A percentile compares a stretch with the other conserved stretches of the same genome.
These are phyloP conservation scores for Acer negundo DNA, from an alignment of 345 rosid genomes.

Conservation along the genomic window DNA sequence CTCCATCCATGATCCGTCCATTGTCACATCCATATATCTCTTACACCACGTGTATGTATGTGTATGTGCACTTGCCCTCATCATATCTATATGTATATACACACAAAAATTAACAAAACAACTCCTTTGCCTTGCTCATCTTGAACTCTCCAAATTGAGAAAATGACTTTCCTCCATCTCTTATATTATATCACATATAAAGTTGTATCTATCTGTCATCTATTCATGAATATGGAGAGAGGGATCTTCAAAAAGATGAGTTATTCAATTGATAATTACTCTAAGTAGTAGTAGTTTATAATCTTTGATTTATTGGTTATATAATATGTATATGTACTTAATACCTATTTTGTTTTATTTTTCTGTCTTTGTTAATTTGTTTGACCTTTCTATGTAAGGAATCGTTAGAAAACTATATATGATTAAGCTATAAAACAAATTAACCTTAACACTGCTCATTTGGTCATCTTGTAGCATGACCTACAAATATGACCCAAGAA, in stretches of 20 bases:
- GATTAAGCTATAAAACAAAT: not conserved
- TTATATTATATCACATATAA: not conserved
- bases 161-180: not conserved
- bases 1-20: not conserved
- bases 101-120: not conserved
- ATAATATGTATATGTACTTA: too few relatives aligned
- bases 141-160: not conserved
- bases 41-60: not conserved
- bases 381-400: too few relatives aligned
- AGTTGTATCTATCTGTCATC: not conserved
- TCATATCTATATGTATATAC: not conserved
- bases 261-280: too few relatives aligned
- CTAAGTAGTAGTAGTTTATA: too few relatives aligned
- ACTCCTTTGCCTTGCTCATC: not conserved
- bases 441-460: not conserved
- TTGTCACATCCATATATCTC: conserved; percentile 1
- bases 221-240: not conserved
- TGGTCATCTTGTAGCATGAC: not conserved
- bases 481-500: not conserved
- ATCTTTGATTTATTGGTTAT: too few relatives aligned
- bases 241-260: too few relatives aligned
- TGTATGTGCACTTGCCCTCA: not conserved
- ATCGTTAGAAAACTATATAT: too few relatives aligned
- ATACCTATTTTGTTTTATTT: too few relatives aligned
- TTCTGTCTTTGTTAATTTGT: too few relatives aligned